Percentiles rank a stretch among this genome's conserved stretches.
These are phyloP conservation scores for Eucalyptus albens DNA, from an alignment of 345 rosid species.

Conservation along the genomic window DNA sequence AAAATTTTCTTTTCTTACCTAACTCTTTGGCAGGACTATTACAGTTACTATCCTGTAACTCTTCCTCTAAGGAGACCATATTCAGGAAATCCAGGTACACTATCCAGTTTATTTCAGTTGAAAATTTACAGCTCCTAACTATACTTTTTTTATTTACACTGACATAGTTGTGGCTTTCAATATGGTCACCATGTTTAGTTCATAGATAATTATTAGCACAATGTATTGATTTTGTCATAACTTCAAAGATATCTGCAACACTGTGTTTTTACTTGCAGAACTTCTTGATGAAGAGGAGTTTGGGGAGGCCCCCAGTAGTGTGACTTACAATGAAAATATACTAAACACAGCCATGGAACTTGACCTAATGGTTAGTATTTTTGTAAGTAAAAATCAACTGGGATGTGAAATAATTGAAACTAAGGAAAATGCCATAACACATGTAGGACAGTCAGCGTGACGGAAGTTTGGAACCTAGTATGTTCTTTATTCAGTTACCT, in stretches of 20 bases:
- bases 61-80: conserved; percentile 79
- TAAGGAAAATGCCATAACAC: neutral
- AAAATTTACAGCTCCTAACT: neutral
- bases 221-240: neutral
- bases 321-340: conserved; percentile 28
- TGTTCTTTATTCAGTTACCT: conserved; percentile 66
- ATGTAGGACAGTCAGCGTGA: conserved; percentile 29
- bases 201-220: neutral
- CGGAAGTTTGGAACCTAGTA: conserved; percentile 41
- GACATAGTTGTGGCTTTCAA: neutral
- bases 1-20: neutral
- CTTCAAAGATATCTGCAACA: neutral
- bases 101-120: neutral
- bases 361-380: conserved; percentile 40
- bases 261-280: conserved; percentile 26
- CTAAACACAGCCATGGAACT: conserved; percentile 34
- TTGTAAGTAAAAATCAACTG: neutral
- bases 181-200: neutral
- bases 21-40: conserved; percentile 46
- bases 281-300: conserved; percentile 70
- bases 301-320: conserved; percentile 14
- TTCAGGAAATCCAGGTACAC: conserved; percentile 64
- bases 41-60: conserved; percentile 61
- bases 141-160: neutral
- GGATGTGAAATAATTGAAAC: neutral